Evolutionary conservation across 2,329 filamentous ascomycete genomes (phyloP).

Genomic region (Colletotrichum orchidophilum): DNA sequence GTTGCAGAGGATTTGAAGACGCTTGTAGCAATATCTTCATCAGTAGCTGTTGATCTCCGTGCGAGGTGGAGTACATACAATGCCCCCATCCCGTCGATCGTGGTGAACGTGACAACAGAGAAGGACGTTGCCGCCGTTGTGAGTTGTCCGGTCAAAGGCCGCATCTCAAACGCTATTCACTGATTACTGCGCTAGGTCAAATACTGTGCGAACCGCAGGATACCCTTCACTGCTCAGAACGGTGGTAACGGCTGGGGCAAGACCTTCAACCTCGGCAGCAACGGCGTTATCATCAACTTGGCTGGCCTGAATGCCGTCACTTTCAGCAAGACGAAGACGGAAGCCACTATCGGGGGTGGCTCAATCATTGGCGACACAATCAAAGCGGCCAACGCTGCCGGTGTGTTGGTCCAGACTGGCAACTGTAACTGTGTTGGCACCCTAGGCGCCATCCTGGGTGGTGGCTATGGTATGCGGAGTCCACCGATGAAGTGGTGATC

Average conservation of each 20-base stretch:
- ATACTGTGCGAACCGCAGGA: constrained; percentile 14
- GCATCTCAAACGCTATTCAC: background rate
- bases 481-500: too few species aligned
- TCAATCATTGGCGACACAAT: constrained; percentile 26
- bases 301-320: constrained; percentile 35
- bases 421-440: constrained; percentile 41
- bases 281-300: constrained; percentile 39
- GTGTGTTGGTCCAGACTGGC: constrained; percentile 33
- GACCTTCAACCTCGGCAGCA: constrained; percentile 26
- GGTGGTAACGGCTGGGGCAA: constrained; percentile 35
- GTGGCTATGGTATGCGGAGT: constrained; percentile 25
- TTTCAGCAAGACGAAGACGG: constrained; percentile 32
- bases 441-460: constrained; percentile 35
- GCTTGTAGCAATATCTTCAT: background rate
- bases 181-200: constrained; percentile 5
- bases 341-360: constrained; percentile 34
- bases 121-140: constrained; percentile 14
- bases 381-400: constrained; percentile 19
- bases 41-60: background rate
- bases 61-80: constrained; percentile 14
- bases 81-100: background rate
- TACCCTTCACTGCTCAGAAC: constrained; percentile 31
- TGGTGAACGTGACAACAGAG: constrained; percentile 13
- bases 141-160: background rate
- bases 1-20: background rate